Conservation (phyloP, 2,329 filamentous ascomycete genomes). For the Aspergillus clavatus region DNA sequence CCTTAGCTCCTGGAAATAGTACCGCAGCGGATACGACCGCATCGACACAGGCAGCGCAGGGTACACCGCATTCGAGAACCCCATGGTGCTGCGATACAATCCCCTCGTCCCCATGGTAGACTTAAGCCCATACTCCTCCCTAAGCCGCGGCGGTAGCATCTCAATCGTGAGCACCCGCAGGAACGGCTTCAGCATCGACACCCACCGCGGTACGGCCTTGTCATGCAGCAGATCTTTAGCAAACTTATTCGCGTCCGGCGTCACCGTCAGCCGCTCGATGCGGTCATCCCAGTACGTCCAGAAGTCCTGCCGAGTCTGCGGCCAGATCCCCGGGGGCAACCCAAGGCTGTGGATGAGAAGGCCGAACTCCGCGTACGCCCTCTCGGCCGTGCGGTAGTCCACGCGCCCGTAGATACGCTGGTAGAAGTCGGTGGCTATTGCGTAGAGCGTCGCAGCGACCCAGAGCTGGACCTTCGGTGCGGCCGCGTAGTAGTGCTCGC, state of each 20-base stretch:
- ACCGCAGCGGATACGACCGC: slow-evolving; percentile 28
- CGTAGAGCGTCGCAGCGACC: slow-evolving; percentile 34
- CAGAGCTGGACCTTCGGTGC: slow-evolving; percentile 25
- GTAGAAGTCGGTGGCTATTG: slow-evolving; percentile 34
- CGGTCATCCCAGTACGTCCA: slow-evolving; percentile 36
- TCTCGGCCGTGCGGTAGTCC: slow-evolving; percentile 28
- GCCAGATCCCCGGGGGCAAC: slow-evolving; percentile 28
- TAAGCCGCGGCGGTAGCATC: slow-evolving; percentile 30
- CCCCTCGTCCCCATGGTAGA: slow-evolving; percentile 23
- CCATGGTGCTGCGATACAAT: slow-evolving; percentile 30
- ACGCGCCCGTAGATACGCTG: slow-evolving; percentile 34
- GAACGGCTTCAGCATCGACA: slow-evolving; percentile 28
- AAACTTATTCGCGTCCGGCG: slow-evolving; percentile 25
- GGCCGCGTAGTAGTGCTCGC: slow-evolving; percentile 19
- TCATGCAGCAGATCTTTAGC: slow-evolving; percentile 25
- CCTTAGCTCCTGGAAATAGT: slow-evolving; percentile 28
- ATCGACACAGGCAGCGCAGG: slow-evolving; percentile 29
- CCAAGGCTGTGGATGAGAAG: slow-evolving; percentile 25
- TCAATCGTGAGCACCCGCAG: slow-evolving; percentile 29
- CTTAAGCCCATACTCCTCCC: slow-evolving; percentile 32
- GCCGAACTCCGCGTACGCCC: slow-evolving; percentile 29
- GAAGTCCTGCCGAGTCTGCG: slow-evolving; percentile 27
- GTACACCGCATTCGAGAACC: slow-evolving; percentile 30
- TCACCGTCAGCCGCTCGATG: slow-evolving; percentile 25
- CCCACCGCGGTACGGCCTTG: slow-evolving; percentile 26